A percentile compares a stretch with the other conserved stretches of the same genome.
phyloP scores from a whole-genome alignment of 2,329 filamentous ascomycete species.

The Aspergillus quadrilineatus region DNA sequence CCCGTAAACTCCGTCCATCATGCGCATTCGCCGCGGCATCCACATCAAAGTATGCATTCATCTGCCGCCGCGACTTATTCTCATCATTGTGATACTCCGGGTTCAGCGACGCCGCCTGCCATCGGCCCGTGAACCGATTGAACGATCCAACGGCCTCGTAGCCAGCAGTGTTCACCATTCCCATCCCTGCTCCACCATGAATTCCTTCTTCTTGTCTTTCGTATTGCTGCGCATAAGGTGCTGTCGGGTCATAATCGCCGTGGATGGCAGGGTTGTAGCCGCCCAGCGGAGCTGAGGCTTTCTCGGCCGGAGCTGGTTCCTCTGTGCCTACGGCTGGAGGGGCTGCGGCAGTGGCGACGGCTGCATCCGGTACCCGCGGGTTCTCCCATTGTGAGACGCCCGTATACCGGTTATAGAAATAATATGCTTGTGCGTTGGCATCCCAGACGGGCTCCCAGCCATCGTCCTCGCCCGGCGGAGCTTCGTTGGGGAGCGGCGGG shows the following conservation, averaged over 20 bases:
- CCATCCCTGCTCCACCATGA: conserved; percentile 29
- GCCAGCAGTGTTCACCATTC: conserved; percentile 45
- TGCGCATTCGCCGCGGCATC: conserved; percentile 90
- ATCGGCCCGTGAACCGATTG: conserved; percentile 85
- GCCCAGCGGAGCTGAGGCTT: conserved; percentile 51
- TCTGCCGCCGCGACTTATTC: conserved; percentile 80
- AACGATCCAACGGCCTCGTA: conserved; percentile 75
- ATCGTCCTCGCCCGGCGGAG: conserved; percentile 55
- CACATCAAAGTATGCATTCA: conserved; percentile 94
- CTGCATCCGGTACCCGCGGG: conserved; percentile 64
- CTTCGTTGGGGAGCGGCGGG: conserved; percentile 55
- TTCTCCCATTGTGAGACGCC: conserved; percentile 80
- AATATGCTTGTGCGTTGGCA: conserved; percentile 64
- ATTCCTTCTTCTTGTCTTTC: conserved; percentile 35
- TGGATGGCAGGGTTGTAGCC: conserved; percentile 97
- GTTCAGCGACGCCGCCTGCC: conserved; percentile 66
- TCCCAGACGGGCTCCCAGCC: conserved; percentile 86
- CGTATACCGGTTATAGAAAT: conserved; percentile 82
- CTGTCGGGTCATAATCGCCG: conserved; percentile 91
- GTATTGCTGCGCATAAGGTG: conserved; percentile 77
- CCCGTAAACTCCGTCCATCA: conserved; percentile 85
- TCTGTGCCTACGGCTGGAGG: conserved; percentile 23
- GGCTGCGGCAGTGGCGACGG: conserved; percentile 7
- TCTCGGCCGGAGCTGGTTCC: conserved; percentile 27
- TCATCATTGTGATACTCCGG: conserved; percentile 81